phyloP scores from a whole-genome alignment of 352 stramenopile species.

The Phytophthora megakarya region DNA sequence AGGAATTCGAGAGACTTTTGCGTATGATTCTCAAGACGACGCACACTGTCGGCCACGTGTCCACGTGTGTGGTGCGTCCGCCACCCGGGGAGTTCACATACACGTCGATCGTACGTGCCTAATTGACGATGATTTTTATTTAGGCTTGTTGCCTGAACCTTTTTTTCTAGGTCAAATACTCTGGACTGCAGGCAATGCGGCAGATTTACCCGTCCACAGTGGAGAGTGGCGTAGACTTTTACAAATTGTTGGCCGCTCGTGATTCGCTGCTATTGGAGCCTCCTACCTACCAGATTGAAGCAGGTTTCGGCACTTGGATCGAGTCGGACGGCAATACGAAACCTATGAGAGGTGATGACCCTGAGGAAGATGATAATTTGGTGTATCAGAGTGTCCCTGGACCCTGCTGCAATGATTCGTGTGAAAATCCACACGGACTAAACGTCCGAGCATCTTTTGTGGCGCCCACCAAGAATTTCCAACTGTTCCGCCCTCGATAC shows the following conservation, averaged over 20 bases:
- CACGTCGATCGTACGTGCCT: conserved; percentile 74
- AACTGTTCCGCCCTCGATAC: conserved; percentile 82
- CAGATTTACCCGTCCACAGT: conserved; percentile 76
- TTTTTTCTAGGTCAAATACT: conserved; percentile 73
- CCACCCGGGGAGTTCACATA: conserved; percentile 77
- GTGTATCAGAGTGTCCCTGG: conserved; percentile 80
- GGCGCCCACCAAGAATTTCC: conserved; percentile 75
- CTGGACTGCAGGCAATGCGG: conserved; percentile 67
- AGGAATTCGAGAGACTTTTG: conserved; percentile 80
- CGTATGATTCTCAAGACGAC: conserved; percentile 84
- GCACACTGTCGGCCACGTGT: conserved; percentile 79
- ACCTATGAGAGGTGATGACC: conserved; percentile 74
- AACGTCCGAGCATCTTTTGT: conserved; percentile 84
- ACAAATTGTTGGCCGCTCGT: conserved; percentile 75
- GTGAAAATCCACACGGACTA: conserved; percentile 80
- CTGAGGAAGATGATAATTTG: conserved; percentile 65
- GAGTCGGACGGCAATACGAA: conserved; percentile 82
- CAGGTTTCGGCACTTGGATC: conserved; percentile 84
- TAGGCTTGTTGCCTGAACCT: conserved; percentile 2
- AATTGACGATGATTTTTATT: conserved; percentile 1
- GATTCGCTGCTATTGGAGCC: conserved; percentile 80
- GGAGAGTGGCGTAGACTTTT: conserved; percentile 73
- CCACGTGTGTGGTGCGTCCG: conserved; percentile 80
- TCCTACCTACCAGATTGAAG: conserved; percentile 85
- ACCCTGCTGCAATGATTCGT: conserved; percentile 82